Percentiles rank a stretch among this genome's conserved stretches.
These are phyloP conservation scores for Huntiella savannae DNA, from an alignment of 2,329 filamentous ascomycete genomes.

Conservation along the genomic window DNA sequence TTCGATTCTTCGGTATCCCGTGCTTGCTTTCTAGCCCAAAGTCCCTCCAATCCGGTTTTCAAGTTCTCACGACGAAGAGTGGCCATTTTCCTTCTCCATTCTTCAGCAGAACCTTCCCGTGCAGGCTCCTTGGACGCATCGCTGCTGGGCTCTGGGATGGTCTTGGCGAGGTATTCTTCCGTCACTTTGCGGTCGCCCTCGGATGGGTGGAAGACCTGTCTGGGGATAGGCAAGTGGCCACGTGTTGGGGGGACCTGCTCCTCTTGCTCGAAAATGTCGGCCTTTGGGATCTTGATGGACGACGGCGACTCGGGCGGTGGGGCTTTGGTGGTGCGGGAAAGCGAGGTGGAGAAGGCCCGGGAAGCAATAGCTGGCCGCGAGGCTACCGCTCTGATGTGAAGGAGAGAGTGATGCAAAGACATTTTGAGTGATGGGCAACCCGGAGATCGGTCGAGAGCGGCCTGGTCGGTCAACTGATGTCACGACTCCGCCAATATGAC, in stretches of 20 bases:
- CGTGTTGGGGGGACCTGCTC: conserved; percentile 33
- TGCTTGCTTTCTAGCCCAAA: conserved; percentile 45
- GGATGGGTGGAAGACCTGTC: conserved; percentile 50
- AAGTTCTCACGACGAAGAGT: conserved; percentile 52
- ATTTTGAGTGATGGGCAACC: background rate
- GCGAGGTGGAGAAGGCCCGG: background rate
- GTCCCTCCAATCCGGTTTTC: conserved; percentile 45
- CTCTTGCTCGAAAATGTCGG: conserved; percentile 46
- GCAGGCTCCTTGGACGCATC: conserved; percentile 19
- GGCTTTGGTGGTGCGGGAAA: background rate
- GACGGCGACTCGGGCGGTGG: conserved; percentile 70
- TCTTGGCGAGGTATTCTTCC: conserved; percentile 38
- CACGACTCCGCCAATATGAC: background rate
- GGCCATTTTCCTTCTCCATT: conserved; percentile 59
- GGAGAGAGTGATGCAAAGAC: background rate
- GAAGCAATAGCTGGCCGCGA: background rate
- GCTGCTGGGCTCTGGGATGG: conserved; percentile 35
- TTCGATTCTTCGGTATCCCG: conserved; percentile 19
- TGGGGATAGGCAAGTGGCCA: conserved; percentile 67
- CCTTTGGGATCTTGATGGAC: conserved; percentile 65
- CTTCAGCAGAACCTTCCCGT: conserved; percentile 20
- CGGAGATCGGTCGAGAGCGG: background rate
- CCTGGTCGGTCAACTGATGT: background rate
- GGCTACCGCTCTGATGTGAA: background rate
- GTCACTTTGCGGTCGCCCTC: conserved; percentile 41